Evolutionary conservation across 495 filamentous ascomycete genomes (phyloP).

Genomic region (Neurospora sp.): DNA sequence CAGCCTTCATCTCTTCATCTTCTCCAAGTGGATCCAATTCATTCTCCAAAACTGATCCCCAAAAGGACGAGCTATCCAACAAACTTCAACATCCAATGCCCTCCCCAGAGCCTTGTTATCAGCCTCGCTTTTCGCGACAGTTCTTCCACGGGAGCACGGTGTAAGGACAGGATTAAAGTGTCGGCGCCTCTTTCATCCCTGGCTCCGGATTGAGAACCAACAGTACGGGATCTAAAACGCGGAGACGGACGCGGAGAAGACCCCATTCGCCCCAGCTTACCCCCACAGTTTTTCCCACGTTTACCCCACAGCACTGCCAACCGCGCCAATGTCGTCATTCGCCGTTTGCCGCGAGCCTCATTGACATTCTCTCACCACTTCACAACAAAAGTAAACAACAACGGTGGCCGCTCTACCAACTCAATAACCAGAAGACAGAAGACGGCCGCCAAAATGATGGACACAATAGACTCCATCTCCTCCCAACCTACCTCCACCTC

Average conservation of each 20-base stretch:
- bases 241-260: background rate
- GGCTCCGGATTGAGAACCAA: background rate
- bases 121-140: background rate
- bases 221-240: background rate
- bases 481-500: constrained; percentile 1
- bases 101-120: background rate
- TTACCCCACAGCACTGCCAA: background rate
- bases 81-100: background rate
- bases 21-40: background rate
- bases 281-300: background rate
- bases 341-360: background rate
- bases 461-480: background rate
- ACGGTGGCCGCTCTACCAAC: too few relatives aligned
- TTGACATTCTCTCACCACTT: background rate
- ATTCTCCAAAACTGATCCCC: background rate
- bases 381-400: background rate
- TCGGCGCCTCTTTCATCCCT: background rate
- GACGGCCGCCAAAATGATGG: background rate
- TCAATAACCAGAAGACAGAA: too few relatives aligned
- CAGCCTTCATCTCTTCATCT: background rate
- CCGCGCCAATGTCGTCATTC: background rate
- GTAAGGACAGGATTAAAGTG: background rate
- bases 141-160: background rate
- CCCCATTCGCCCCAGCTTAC: background rate
- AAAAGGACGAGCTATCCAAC: background rate